phyloP scores from a whole-genome alignment of 2,329 filamentous ascomycete species.

The Nigrospora sphaerica region DNA sequence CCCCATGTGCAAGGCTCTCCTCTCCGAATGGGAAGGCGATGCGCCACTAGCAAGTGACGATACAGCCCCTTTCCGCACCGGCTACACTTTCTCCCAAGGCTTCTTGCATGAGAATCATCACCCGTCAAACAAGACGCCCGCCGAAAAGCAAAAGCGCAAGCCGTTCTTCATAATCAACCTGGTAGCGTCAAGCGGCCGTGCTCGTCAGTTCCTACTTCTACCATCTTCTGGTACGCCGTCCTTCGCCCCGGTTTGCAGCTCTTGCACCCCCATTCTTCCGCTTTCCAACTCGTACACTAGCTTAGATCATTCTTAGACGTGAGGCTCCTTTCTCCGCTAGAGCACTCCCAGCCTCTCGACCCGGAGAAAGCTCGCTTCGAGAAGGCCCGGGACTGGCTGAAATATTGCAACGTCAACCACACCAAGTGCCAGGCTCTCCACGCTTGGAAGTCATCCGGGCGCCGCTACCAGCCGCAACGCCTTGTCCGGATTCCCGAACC shows the following conservation, averaged over 20 bases:
- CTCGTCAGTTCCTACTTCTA: background rate
- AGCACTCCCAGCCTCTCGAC: background rate
- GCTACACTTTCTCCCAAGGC: background rate
- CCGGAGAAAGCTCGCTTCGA: background rate
- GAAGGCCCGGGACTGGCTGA: background rate
- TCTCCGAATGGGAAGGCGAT: background rate
- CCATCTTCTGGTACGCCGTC: background rate
- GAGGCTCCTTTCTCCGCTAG: background rate
- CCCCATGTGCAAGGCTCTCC: background rate
- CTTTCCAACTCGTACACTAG: too few relatives aligned
- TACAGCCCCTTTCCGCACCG: background rate
- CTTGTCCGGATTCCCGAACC: background rate
- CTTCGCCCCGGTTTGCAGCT: background rate
- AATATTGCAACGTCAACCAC: background rate
- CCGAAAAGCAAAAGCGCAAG: background rate
- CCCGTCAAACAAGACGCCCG: background rate
- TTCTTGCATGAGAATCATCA: background rate
- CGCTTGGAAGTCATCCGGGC: background rate
- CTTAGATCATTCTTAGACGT: background rate
- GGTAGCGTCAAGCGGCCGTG: background rate
- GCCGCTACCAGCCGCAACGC: background rate
- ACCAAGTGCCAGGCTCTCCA: background rate
- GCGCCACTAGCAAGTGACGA: too few relatives aligned
- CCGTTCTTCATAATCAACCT: background rate
- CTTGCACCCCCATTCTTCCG: too few relatives aligned